Percentiles rank a stretch among this genome's conserved stretches.
Evolutionary conservation across 805 yeast species (phyloP).

Genomic region (Pichia cabralensis): DNA sequence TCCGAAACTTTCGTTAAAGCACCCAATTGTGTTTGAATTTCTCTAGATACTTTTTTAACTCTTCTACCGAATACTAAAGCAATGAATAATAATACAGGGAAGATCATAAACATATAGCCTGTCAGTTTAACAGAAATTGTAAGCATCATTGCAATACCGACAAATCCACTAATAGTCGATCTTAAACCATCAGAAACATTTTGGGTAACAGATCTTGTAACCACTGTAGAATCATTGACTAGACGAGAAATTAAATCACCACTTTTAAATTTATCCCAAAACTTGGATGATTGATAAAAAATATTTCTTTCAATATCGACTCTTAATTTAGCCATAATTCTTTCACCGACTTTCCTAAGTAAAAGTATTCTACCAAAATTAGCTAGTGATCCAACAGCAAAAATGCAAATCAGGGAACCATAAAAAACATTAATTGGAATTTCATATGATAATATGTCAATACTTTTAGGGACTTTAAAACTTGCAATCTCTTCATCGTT

Average conservation of each 20-base stretch:
- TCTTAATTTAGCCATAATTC: conserved; percentile 75
- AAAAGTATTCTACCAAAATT: conserved; percentile 74
- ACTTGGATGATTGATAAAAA: conserved; percentile 77
- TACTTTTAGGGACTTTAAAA: conserved; percentile 11
- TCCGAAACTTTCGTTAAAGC: conserved; percentile 82
- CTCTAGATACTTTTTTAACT: conserved; percentile 63
- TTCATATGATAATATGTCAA: conserved; percentile 35
- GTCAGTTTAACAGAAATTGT: conserved; percentile 77
- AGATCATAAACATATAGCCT: conserved; percentile 64
- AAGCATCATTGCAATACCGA: conserved; percentile 88
- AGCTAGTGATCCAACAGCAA: conserved; percentile 65
- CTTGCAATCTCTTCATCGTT: conserved; percentile 11
- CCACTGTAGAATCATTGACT: conserved; percentile 82
- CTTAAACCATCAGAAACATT: conserved; percentile 90
- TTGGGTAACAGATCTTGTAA: conserved; percentile 76
- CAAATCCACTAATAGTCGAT: conserved; percentile 70
- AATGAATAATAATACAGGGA: conserved; percentile 76
- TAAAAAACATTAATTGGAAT: conserved; percentile 57
- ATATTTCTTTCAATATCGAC: conserved; percentile 68
- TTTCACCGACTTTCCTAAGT: conserved; percentile 74
- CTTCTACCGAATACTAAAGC: conserved; percentile 75
- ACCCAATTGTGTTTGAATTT: conserved; percentile 79
- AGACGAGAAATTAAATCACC: conserved; percentile 88
- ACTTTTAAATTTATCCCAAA: conserved; percentile 79
- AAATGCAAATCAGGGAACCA: conserved; percentile 47